Percentiles rank a stretch among this genome's conserved stretches.
Conservation (phyloP, 108 stramenopile species). For the Cyclotella atomus region DNA sequence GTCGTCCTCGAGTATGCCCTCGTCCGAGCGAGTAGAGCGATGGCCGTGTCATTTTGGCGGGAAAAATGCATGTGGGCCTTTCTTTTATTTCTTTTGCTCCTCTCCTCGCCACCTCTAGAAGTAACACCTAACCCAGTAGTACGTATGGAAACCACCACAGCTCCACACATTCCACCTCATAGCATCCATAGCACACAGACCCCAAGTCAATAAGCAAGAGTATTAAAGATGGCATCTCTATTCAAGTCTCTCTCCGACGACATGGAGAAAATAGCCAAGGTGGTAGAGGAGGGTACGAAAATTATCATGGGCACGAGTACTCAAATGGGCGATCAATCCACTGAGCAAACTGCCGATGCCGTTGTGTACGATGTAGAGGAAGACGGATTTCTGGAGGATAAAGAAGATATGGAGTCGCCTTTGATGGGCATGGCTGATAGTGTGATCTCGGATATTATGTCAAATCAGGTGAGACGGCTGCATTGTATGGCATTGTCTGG, state of each 20-base stretch:
- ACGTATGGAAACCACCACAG: not conserved
- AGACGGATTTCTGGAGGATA: slow-evolving; percentile 25
- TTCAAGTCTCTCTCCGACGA: slow-evolving; percentile 46
- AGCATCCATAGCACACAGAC: not conserved
- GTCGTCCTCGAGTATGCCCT: no score
- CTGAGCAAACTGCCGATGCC: not conserved
- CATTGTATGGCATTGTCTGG: not conserved
- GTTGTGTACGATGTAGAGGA: slow-evolving; percentile 16
- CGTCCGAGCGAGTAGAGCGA: no score
- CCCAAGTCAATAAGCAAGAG: not conserved
- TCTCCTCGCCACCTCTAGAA: no score
- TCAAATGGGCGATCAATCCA: slow-evolving; percentile 20
- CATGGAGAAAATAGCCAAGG: slow-evolving; percentile 44
- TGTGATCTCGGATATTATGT: slow-evolving; percentile 78
- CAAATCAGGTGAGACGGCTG: slow-evolving; percentile 54
- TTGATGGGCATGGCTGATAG: slow-evolving; percentile 81
- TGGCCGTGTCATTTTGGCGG: no score
- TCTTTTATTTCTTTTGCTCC: no score
- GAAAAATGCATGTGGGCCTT: no score
- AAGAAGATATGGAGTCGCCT: slow-evolving; percentile 60
- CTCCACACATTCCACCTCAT: not conserved
- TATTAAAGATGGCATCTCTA: slow-evolving; percentile 31
- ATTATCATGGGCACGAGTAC: slow-evolving; percentile 33
- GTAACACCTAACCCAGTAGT: no score
- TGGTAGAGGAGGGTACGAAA: slow-evolving; percentile 40